These are phyloP conservation scores for Mycocentrospora acerina DNA, from an alignment of 2,329 filamentous ascomycete genomes.

Conservation along the genomic window DNA sequence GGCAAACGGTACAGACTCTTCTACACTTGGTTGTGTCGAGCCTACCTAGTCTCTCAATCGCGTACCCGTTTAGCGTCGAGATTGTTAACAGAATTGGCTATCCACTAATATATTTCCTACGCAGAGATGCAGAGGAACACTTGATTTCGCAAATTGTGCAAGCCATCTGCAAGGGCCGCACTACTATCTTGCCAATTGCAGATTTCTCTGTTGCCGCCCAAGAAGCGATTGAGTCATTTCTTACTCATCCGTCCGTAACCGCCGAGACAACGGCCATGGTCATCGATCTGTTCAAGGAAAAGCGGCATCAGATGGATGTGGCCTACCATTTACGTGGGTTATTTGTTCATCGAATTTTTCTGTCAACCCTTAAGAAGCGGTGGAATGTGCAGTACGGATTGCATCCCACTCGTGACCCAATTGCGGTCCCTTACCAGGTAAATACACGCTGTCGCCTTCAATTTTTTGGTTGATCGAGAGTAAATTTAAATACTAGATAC, in stretches of 20 bases:
- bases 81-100: slow-evolving; percentile 50
- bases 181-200: slow-evolving; percentile 25
- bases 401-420: slow-evolving; percentile 52
- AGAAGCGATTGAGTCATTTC: slow-evolving; percentile 34
- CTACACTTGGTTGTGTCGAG: slow-evolving; percentile 33
- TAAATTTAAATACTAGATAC: background rate
- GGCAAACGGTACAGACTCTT: slow-evolving; percentile 41
- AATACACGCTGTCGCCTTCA: too few species aligned
- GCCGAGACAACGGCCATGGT: slow-evolving; percentile 18
- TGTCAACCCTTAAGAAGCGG: slow-evolving; percentile 61
- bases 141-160: slow-evolving; percentile 31
- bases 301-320: slow-evolving; percentile 44
- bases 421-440: slow-evolving; percentile 62
- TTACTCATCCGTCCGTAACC: slow-evolving; percentile 28
- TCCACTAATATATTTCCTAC: slow-evolving; percentile 60
- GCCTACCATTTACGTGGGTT: slow-evolving; percentile 65
- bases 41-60: slow-evolving; percentile 37
- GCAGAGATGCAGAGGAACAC: slow-evolving; percentile 37
- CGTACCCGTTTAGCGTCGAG: slow-evolving; percentile 53
- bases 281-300: slow-evolving; percentile 34
- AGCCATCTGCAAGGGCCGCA: slow-evolving; percentile 35
- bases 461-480: too few species aligned
- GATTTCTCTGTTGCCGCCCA: slow-evolving; percentile 25
- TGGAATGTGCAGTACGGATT: slow-evolving; percentile 66
- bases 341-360: slow-evolving; percentile 60